Conservation (phyloP, 2,329 filamentous ascomycete genomes). For the Nectriaceae sp. region DNA sequence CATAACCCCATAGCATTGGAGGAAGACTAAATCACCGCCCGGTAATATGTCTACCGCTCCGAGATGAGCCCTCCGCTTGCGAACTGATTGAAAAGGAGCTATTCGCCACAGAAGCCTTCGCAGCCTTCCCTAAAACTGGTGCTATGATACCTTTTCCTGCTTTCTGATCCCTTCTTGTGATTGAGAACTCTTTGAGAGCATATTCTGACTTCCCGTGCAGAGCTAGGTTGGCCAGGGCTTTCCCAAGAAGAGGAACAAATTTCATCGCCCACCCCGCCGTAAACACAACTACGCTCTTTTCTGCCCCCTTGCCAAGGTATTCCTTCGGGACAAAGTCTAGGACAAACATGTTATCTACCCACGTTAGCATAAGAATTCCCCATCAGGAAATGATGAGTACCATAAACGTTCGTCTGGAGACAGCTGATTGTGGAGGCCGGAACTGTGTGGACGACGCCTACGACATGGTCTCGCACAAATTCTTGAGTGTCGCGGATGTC, state of each 20-base stretch:
- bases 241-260: conserved; percentile 17
- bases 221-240: conserved; percentile 14
- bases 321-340: conserved; percentile 17
- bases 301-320: conserved; percentile 5
- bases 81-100: background rate
- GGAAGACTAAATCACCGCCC: too few relatives aligned
- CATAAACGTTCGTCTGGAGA: conserved; percentile 15
- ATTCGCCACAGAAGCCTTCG: background rate
- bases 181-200: conserved; percentile 9
- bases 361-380: background rate
- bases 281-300: conserved; percentile 16
- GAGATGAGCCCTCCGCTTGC: background rate
- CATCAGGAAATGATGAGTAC: background rate
- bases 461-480: conserved; percentile 13
- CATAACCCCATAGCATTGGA: too few relatives aligned
- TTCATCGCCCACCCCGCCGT: conserved; percentile 21
- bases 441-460: conserved; percentile 11
- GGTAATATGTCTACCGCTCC: background rate
- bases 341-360: conserved; percentile 19
- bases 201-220: conserved; percentile 12
- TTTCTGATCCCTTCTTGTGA: conserved; percentile 7
- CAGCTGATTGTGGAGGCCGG: conserved; percentile 14
- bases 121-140: background rate
- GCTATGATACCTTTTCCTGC: conserved; percentile 12
- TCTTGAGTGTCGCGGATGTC: conserved; percentile 13